phyloP scores from a whole-genome alignment of 169 alveolate genomes.

The Plasmodium fragile region DNA sequence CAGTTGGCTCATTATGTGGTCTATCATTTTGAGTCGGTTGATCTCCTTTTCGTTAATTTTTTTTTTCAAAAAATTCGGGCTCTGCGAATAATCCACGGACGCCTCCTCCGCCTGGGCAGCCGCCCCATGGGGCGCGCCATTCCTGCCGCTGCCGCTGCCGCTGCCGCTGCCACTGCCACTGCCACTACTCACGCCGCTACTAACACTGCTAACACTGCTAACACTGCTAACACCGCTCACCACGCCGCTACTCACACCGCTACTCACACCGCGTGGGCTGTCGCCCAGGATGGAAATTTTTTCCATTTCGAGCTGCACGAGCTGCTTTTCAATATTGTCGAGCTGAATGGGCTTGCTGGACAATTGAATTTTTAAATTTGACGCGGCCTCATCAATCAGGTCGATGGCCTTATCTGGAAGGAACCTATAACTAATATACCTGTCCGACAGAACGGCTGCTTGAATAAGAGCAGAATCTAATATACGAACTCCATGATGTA shows the following conservation, averaged over 20 bases:
- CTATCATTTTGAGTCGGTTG: conserved; percentile 76
- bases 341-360: conserved; percentile 89
- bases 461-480: conserved; percentile 90
- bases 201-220: too few species aligned
- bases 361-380: conserved; percentile 87
- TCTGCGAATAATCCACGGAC: conserved; percentile 16
- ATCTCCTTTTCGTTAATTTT: conserved; percentile 66
- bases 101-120: neutral
- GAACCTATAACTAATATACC: conserved; percentile 84
- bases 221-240: conserved; percentile 10
- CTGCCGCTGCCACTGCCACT: conserved; percentile 18
- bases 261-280: conserved; percentile 21
- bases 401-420: conserved; percentile 92
- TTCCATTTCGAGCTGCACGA: conserved; percentile 90
- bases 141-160: neutral
- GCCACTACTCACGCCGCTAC: conserved; percentile 11
- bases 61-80: conserved; percentile 27
- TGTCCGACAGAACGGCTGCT: conserved; percentile 90
- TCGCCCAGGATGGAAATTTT: conserved; percentile 83
- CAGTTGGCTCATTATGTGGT: conserved; percentile 70
- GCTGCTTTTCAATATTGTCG: conserved; percentile 87
- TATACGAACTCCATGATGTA: conserved; percentile 92
- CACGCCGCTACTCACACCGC: conserved; percentile 26
- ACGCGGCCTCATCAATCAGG: conserved; percentile 91
- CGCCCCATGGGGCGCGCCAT: neutral